Percentiles rank a stretch among this genome's conserved stretches.
These are phyloP conservation scores for Zostera marina DNA, from an alignment of 116 monocot species.

Conservation along the genomic window DNA sequence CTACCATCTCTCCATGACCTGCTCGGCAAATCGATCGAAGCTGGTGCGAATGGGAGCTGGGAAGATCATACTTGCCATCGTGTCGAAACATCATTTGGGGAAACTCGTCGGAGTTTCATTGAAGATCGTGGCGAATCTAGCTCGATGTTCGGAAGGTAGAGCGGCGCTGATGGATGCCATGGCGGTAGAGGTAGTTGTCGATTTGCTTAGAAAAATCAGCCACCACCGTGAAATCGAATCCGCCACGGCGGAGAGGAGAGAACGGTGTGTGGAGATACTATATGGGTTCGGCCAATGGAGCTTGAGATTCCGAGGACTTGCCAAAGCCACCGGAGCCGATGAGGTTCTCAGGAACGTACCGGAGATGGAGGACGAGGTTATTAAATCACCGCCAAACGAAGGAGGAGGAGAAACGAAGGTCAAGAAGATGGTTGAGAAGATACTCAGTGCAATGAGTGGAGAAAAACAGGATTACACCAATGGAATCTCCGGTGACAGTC, in stretches of 20 bases:
- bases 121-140: slow-evolving; percentile 42
- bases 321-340: slow-evolving; percentile 40
- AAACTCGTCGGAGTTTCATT: slow-evolving; percentile 16
- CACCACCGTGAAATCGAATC: not conserved
- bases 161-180: slow-evolving; percentile 44
- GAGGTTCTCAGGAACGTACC: slow-evolving; percentile 17
- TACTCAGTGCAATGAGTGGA: slow-evolving; percentile 24
- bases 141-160: slow-evolving; percentile 27
- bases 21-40: slow-evolving; percentile 35
- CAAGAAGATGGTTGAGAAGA: slow-evolving; percentile 31
- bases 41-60: slow-evolving; percentile 27
- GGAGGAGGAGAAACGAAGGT: not conserved
- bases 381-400: too few species aligned
- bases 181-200: slow-evolving; percentile 25
- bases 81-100: slow-evolving; percentile 1
- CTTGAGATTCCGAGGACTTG: slow-evolving; percentile 37
- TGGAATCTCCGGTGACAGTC: not conserved
- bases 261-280: slow-evolving; percentile 34
- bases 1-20: slow-evolving; percentile 39
- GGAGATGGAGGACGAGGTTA: slow-evolving; percentile 12
- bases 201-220: slow-evolving; percentile 7
- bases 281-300: slow-evolving; percentile 43
- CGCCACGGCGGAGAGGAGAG: slow-evolving; percentile 12
- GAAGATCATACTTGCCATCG: slow-evolving; percentile 18
- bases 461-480: not conserved